Evolutionary conservation across 768 basidiomycete genomes (phyloP), one percentile per base, ranked within the genome.

Genomic region (Pleurotus citrinopileatus): DNA sequence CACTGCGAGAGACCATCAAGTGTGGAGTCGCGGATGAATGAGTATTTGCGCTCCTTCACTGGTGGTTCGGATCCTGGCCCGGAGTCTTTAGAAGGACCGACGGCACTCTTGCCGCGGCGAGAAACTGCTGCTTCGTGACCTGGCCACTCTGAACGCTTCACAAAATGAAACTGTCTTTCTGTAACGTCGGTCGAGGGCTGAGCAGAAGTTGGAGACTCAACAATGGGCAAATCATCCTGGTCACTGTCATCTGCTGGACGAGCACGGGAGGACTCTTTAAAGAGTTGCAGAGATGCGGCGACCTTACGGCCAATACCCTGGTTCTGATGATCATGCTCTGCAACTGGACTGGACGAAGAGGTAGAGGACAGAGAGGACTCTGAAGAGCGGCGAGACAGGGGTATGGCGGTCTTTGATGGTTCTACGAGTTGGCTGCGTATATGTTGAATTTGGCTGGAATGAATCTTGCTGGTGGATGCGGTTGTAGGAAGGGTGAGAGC

Each of bases 91-190:
- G 52, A 87, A 65, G 19, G 74, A 23, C 75, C 17, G 83, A 81
- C 29, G 77, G 48, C 73, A 63, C 88, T 90, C 66, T 79, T 83
- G 63, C 88, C 85, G 55, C 88, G 74, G 54, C 88, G 76, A 45
- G 84, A 72, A 17, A 84, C 86, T 53, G 83, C 86, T 4, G 81
- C 73, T 70, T 90, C 90, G 36, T 87, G 81, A 66, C 89, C 89
- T 1, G 87, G 88, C 91, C 91, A 91, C 59, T 89, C 90, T 13
- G 91, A 84, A 38, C 90, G 81, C 65, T 89, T 91, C 43, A 91
- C 87, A 61, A 90, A 91, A 72, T 91, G 82, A 63, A 83, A 91
- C 63, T 84, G 79, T 15, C 87, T 78, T 57, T 87, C 80, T 22
- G 81, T 79, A 40, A 89, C 83, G 55, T 82, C 79, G 23, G 34